Evolutionary conservation across 148 eudicot species (phyloP).

Genomic region (Simmondsia chinensis): DNA sequence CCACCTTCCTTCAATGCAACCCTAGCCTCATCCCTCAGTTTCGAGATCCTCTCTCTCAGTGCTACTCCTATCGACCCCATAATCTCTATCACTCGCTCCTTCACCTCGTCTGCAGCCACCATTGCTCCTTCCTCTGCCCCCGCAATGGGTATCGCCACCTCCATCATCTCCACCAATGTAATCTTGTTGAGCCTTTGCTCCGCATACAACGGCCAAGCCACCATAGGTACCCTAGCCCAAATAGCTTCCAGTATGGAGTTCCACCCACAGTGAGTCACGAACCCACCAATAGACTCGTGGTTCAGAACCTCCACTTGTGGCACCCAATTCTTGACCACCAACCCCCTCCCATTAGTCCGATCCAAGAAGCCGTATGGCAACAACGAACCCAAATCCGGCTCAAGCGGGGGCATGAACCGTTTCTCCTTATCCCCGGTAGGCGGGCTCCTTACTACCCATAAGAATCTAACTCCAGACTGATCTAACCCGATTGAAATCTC

Average conservation of each 20-base stretch:
- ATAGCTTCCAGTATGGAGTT: conserved; percentile 34
- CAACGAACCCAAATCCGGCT: conserved; percentile 25
- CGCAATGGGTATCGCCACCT: conserved; percentile 22
- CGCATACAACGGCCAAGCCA: conserved; percentile 45
- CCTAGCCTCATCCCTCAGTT: conserved; percentile 7
- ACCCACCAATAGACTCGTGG: conserved; percentile 53
- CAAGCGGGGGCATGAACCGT: conserved; percentile 12
- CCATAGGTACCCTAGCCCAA: conserved; percentile 27
- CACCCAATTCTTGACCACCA: conserved; percentile 54
- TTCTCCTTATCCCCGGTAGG: conserved; percentile 11
- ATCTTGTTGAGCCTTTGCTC: conserved; percentile 40
- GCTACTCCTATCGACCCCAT: conserved; percentile 11
- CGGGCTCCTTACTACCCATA: conserved; percentile 52
- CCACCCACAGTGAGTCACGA: conserved; percentile 63
- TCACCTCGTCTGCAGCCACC: conserved; percentile 21
- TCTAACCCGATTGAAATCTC: conserved; percentile 52
- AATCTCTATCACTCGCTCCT: conserved; percentile 28
- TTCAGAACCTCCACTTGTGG: conserved; percentile 36
- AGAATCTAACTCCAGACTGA: conserved; percentile 34
- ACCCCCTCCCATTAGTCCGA: conserved; percentile 31
- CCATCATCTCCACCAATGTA: conserved; percentile 26
- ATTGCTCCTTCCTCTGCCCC: conserved; percentile 30
- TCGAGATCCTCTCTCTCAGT: conserved; percentile 5
- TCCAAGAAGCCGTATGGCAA: conserved; percentile 44
- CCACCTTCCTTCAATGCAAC: conserved; percentile 13